phyloP scores from a whole-genome alignment of 805 yeast species.

The Ascoidea rubescens region DNA sequence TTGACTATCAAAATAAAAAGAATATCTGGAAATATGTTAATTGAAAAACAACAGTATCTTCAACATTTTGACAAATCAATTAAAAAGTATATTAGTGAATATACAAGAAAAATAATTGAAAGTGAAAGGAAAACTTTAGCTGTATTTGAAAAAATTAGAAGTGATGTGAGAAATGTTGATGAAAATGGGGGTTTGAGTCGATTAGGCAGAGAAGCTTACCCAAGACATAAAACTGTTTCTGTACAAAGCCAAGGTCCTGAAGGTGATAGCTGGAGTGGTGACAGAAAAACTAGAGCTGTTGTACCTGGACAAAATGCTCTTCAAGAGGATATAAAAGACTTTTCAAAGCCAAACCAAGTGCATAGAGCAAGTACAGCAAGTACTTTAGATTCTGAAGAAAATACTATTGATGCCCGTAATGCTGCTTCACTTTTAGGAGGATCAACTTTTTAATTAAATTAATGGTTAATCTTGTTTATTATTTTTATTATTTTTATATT shows the following conservation, averaged over 20 bases:
- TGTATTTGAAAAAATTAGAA: conserved; percentile 55
- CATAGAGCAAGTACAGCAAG: conserved; percentile 3
- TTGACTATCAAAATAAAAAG: conserved; percentile 67
- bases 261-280: conserved; percentile 52
- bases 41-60: conserved; percentile 52
- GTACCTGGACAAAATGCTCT: conserved; percentile 8
- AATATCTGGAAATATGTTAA: conserved; percentile 73
- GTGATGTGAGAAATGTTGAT: conserved; percentile 65
- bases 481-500: neutral
- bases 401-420: conserved; percentile 54
- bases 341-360: conserved; percentile 7
- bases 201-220: conserved; percentile 58
- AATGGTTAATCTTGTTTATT: neutral
- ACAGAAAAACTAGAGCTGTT: conserved; percentile 18
- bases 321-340: conserved; percentile 5
- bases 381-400: conserved; percentile 14
- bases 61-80: conserved; percentile 43
- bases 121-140: conserved; percentile 72
- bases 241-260: conserved; percentile 23
- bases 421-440: conserved; percentile 77
- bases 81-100: conserved; percentile 37
- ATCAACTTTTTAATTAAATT: conserved; percentile 39
- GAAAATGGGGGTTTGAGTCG: conserved; percentile 70
- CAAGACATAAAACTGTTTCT: conserved; percentile 16
- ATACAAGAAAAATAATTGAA: conserved; percentile 61